Evolutionary conservation across 768 basidiomycete genomes (phyloP), one percentile per base, ranked within the genome.

Genomic region (Lentinus brumalis): DNA sequence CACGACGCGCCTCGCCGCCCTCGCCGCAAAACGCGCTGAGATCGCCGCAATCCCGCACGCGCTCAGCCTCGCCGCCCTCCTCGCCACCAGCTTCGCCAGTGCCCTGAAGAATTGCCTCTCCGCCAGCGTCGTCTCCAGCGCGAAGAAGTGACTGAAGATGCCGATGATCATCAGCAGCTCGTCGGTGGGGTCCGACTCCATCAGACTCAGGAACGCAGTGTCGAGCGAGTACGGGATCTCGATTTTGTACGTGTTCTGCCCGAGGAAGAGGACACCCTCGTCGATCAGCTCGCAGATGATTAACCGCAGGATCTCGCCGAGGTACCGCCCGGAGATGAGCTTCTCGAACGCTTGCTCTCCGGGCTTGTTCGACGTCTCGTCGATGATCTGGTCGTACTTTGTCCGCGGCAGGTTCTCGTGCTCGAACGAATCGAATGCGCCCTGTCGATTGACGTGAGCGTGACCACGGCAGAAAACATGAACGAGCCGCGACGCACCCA

Each of bases 21-120:
- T n/a, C n/a, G n/a, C n/a, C n/a, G n/a, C n/a, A n/a, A n/a, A n/a
- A n/a, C n/a, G n/a, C n/a, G n/a, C n/a, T n/a, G n/a, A n/a, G n/a
- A 99, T 92, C 10, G 97, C 92, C 2, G 95, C 96, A 67, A 99
- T 98, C 63, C 97, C 96, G 70, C 96, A 99, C 0, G 96, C 86
- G 44, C 92, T 94, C 41, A 98, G 76, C 18, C 96, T 81, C 11
- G 96, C 97, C 0, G 96, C 93, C 21, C 96, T 87, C 32, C 89
- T 83, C 26, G 94, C 94, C 42, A 96, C 92, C 53, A 97, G 82
- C 69, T 89, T 89, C 1, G 96, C 93, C 40, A 98, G 86, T 2
- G 92, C 89, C 53, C 92, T 87, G 90, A 99, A 96, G 81, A 99
- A 98, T 71, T 96, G 92, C 29, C 96, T 90, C 76, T 99, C 96